Evolutionary conservation across 2,329 filamentous ascomycete species (phyloP).

Genomic region (Penicillium sp.): DNA sequence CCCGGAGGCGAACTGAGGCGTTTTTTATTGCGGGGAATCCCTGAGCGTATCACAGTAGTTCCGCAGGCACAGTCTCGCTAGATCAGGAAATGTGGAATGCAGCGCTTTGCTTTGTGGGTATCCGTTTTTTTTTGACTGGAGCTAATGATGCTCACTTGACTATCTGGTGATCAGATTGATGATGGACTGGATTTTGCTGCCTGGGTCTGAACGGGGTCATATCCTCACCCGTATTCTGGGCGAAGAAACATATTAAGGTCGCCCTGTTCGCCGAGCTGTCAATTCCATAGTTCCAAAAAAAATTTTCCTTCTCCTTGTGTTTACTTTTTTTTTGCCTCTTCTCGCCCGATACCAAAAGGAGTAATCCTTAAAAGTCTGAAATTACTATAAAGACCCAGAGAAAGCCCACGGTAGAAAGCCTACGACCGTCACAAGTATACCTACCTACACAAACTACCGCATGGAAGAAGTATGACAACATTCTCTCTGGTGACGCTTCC

Average conservation of each 20-base stretch:
- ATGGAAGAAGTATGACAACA: constrained; percentile 36
- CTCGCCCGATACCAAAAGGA: background rate
- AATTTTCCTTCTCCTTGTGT: background rate
- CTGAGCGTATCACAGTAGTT: constrained; percentile 29
- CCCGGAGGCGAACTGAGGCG: constrained; percentile 15
- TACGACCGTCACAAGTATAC: background rate
- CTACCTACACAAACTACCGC: constrained; percentile 11
- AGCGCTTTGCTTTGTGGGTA: constrained; percentile 12
- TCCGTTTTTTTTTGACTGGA: constrained; percentile 14
- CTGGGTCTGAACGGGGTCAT: constrained; percentile 16
- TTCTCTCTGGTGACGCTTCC: constrained; percentile 34
- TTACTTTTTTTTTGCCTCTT: background rate
- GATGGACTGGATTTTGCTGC: constrained; percentile 14
- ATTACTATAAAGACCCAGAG: background rate
- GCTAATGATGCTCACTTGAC: constrained; percentile 15
- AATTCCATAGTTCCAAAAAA: constrained; percentile 4
- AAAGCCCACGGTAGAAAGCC: background rate
- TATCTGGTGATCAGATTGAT: constrained; percentile 24
- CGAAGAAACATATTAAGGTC: constrained; percentile 22
- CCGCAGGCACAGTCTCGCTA: constrained; percentile 15
- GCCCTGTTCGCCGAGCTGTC: constrained; percentile 1
- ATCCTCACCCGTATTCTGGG: constrained; percentile 11
- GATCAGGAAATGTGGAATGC: constrained; percentile 28
- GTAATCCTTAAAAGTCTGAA: background rate
- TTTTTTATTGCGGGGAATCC: constrained; percentile 30